A percentile compares a stretch with the other conserved stretches of the same genome.
Conservation (phyloP, 2,329 filamentous ascomycete genomes). For the Neobulgaria alba region DNA sequence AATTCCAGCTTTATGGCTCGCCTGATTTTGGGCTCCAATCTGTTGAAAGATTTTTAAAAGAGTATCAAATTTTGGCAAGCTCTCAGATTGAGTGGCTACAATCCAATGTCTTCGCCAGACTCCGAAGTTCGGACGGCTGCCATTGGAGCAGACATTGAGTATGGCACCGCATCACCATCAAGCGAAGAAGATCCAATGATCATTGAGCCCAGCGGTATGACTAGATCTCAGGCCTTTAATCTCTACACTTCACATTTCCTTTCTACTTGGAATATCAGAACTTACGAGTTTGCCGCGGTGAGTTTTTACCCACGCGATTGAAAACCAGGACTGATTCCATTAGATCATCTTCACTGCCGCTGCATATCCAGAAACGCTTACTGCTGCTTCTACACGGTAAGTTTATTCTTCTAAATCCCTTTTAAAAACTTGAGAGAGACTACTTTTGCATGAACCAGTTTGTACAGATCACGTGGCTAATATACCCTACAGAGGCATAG, state of each 20-base stretch:
- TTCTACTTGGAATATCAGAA: slow-evolving; percentile 48
- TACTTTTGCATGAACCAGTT: background rate
- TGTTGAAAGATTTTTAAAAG: too few species aligned
- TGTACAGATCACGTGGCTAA: slow-evolving; percentile 10
- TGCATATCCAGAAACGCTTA: slow-evolving; percentile 34
- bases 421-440: too few species aligned
- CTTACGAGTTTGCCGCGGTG: slow-evolving; percentile 31
- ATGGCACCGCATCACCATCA: background rate
- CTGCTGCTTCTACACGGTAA: slow-evolving; percentile 33
- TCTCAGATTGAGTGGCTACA: too few species aligned
- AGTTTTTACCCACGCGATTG: slow-evolving; percentile 4
- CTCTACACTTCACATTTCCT: slow-evolving; percentile 46
- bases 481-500: slow-evolving; percentile 25
- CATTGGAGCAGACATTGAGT: background rate
- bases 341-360: slow-evolving; percentile 45
- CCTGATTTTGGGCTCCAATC: too few species aligned
- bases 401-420: slow-evolving; percentile 10
- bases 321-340: background rate
- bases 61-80: too few species aligned
- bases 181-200: background rate
- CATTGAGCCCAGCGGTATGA: slow-evolving; percentile 18
- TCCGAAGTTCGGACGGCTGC: background rate
- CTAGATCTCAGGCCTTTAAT: slow-evolving; percentile 30
- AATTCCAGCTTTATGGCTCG: too few species aligned
- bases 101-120: background rate